These are phyloP conservation scores for Bullera alba DNA, from an alignment of 768 basidiomycete genomes.

Conservation along the genomic window DNA sequence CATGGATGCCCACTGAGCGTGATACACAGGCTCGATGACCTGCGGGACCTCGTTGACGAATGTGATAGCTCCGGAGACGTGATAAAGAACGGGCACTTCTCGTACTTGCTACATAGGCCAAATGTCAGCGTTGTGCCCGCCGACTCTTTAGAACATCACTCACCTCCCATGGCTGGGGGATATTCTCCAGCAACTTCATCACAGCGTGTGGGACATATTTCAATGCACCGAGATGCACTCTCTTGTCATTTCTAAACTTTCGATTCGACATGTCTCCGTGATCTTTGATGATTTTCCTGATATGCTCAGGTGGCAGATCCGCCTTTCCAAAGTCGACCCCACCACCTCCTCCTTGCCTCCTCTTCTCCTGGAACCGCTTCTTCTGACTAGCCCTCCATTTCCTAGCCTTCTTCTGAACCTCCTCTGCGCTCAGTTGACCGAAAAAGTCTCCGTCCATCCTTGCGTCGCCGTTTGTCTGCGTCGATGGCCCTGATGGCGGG, in stretches of 20 bases:
- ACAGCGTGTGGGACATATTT: constrained; percentile 96
- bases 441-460: constrained; percentile 42
- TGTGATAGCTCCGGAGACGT: constrained; percentile 98
- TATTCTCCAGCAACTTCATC: constrained; percentile 97
- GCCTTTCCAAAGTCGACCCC: constrained; percentile 47
- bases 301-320: constrained; percentile 91
- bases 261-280: constrained; percentile 99
- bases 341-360: constrained; percentile 43
- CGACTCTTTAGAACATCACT: constrained; percentile 9
- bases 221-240: constrained; percentile 94
- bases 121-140: background rate
- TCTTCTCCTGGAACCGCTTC: constrained; percentile 63
- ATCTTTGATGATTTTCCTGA: constrained; percentile 99
- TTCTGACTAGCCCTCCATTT: constrained; percentile 79
- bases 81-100: constrained; percentile 96
- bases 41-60: constrained; percentile 98
- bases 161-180: constrained; percentile 87
- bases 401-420: constrained; percentile 82
- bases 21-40: constrained; percentile 94
- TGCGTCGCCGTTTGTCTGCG: constrained; percentile 21
- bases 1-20: constrained; percentile 99
- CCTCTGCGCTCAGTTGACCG: constrained; percentile 55
- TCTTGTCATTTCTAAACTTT: constrained; percentile 98
- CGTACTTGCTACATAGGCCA: constrained; percentile 65
- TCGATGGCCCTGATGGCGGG: constrained; percentile 16